Percentiles rank a stretch among this genome's conserved stretches.
Evolutionary conservation across 169 alveolate genomes (phyloP).

Genomic region (Besnoitia besnoiti): DNA sequence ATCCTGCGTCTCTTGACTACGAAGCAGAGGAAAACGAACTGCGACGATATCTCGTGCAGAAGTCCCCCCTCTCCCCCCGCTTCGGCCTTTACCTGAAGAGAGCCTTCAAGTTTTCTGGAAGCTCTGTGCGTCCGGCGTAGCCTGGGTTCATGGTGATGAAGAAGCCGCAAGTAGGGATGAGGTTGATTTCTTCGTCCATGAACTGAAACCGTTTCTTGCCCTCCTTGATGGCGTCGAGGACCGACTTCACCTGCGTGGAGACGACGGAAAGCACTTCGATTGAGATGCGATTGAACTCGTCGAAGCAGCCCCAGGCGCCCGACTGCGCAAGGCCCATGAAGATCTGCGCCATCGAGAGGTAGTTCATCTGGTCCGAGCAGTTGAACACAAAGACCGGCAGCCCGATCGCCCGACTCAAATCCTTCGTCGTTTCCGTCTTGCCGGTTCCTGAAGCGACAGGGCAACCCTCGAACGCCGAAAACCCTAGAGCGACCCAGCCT

Average conservation of each 20-base stretch:
- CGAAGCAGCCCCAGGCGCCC: slow-evolving; percentile 96
- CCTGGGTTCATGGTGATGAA: slow-evolving; percentile 96
- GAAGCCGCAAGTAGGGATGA: slow-evolving; percentile 86
- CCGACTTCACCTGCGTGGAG: slow-evolving; percentile 84
- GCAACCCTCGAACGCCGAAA: too few species aligned
- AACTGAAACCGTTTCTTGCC: slow-evolving; percentile 56
- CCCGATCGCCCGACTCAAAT: slow-evolving; percentile 94
- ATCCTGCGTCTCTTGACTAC: too few species aligned
- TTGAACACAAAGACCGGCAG: slow-evolving; percentile 93
- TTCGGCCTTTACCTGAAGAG: slow-evolving; percentile 86
- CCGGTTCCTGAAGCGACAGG: slow-evolving; percentile 99
- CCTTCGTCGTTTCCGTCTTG: slow-evolving; percentile 95
- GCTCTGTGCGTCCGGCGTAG: slow-evolving; percentile 93
- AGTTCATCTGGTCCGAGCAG: slow-evolving; percentile 94
- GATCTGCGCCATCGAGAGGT: slow-evolving; percentile 94
- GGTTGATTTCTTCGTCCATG: slow-evolving; percentile 78
- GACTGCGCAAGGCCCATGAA: slow-evolving; percentile 90
- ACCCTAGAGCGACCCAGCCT: too few species aligned
- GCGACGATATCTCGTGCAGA: too few species aligned
- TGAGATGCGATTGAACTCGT: slow-evolving; percentile 93
- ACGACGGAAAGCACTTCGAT: slow-evolving; percentile 93
- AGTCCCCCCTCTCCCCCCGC: too few species aligned
- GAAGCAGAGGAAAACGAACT: too few species aligned
- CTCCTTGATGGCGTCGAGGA: slow-evolving; percentile 42
- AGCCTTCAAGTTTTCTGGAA: slow-evolving; percentile 93